Percentiles rank a stretch among this genome's conserved stretches.
Conservation (phyloP, 257 asterid species). For the Jacaranda mimosifolia region DNA sequence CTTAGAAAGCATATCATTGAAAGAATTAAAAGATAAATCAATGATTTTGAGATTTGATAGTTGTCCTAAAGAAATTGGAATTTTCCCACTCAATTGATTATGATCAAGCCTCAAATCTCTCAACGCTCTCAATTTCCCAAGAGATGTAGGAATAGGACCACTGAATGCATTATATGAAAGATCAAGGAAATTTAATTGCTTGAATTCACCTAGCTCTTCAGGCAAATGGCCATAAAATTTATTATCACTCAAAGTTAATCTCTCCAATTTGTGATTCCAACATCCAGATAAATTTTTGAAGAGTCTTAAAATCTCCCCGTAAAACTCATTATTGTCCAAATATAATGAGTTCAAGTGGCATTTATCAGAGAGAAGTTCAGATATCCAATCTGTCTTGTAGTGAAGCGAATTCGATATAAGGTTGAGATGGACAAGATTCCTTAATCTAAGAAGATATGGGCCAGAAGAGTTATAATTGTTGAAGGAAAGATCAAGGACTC, state of each 20-base stretch:
- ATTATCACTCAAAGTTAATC: neutral
- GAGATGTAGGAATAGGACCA: neutral
- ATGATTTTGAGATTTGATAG: neutral
- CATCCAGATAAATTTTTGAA: neutral
- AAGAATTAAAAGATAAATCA: neutral
- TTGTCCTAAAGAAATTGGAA: neutral
- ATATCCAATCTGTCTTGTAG: conserved; percentile 8
- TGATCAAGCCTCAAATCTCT: neutral
- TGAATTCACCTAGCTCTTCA: neutral
- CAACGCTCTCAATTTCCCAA: no score
- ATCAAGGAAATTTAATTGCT: neutral
- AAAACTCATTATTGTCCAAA: neutral
- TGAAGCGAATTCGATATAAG: neutral
- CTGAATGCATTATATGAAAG: neutral
- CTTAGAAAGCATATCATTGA: neutral
- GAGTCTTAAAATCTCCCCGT: no score
- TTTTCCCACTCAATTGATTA: neutral
- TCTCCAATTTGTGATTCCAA: neutral
- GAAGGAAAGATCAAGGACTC: neutral
- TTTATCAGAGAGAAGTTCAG: neutral
- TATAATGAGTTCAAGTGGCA: conserved; percentile 15
- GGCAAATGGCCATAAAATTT: neutral
- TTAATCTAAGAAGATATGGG: neutral
- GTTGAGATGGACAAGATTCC: neutral
- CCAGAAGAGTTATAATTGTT: neutral